phyloP scores from a whole-genome alignment of 176 grass and related monocot species.

The Cenchrus fungigraminus region DNA sequence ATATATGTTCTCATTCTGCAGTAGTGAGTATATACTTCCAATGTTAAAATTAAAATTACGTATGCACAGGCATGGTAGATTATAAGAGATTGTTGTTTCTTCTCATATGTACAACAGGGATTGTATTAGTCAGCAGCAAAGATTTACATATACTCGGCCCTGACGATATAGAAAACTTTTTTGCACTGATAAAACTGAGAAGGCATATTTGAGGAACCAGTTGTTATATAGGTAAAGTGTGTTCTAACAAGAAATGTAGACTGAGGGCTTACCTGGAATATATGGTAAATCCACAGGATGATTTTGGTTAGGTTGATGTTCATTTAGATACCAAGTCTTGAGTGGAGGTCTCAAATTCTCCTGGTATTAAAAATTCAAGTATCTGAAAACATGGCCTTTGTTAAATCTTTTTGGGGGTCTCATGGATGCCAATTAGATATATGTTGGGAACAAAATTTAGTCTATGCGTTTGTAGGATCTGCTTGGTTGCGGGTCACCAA shows the following conservation, averaged over 20 bases:
- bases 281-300: background rate
- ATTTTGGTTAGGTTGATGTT: background rate
- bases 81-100: too few species aligned
- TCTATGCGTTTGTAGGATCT: too few species aligned
- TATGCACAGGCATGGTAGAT: too few species aligned
- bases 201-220: background rate
- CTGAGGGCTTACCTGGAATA: background rate
- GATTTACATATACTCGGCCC: background rate
- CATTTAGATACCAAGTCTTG: background rate
- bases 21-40: too few species aligned
- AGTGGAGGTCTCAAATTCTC: background rate
- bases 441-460: too few species aligned
- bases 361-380: background rate
- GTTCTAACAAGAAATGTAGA: background rate
- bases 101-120: too few species aligned
- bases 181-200: background rate
- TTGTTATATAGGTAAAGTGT: background rate
- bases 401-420: background rate
- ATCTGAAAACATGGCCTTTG: background rate
- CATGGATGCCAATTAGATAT: background rate
- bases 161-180: background rate
- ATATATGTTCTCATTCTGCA: too few species aligned
- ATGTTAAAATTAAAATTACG: too few species aligned
- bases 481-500: too few species aligned
- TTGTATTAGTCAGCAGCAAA: background rate